Percentiles rank a stretch among this genome's conserved stretches.
Conservation (phyloP, 176 grass and related monocot genomes). For the Chloris gayana region DNA sequence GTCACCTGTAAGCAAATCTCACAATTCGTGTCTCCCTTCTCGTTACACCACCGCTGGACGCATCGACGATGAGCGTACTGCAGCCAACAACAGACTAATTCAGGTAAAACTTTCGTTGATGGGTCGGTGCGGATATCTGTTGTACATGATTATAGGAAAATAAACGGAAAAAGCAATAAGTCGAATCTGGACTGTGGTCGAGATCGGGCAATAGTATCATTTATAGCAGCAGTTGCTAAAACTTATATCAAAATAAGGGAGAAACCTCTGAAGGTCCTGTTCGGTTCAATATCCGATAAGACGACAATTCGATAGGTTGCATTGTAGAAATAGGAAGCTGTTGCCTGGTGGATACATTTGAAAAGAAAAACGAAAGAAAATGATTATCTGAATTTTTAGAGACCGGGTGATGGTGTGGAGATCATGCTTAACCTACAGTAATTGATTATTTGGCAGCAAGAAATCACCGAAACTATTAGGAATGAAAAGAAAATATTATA, state of each 20-base stretch:
- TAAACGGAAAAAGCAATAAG: background rate
- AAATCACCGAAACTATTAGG: background rate
- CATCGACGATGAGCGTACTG: conserved; percentile 87
- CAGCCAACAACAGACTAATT: conserved; percentile 30
- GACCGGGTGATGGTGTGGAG: too few species aligned
- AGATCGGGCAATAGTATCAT: background rate
- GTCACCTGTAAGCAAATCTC: conserved; percentile 95
- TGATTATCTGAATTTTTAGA: background rate
- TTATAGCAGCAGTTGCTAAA: background rate
- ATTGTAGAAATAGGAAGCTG: background rate
- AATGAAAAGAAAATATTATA: background rate
- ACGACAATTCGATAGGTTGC: background rate
- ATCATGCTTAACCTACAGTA: too few species aligned
- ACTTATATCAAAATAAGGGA: background rate
- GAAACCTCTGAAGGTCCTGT: background rate
- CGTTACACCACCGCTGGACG: conserved; percentile 87
- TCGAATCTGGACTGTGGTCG: background rate
- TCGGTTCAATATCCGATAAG: background rate
- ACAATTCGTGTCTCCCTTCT: conserved; percentile 78
- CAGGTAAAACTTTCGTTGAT: conserved; percentile 22
- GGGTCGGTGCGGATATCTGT: background rate
- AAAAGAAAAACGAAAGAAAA: too few species aligned
- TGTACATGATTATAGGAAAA: background rate
- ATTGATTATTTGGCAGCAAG: background rate
- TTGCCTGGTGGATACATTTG: too few species aligned